Evolutionary conservation across 176 grass and related monocot genomes (phyloP).

Genomic region (sorghum (Sorghum bicolor)): Sorghum_bicolor_NCBIv3 NC_012879.2:60160001-60160500

Average conservation of each 20-base stretch:
- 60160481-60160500: neutral
- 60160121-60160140: neutral
- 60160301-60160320: neutral
- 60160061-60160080: neutral
- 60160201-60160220: conserved; percentile 74
- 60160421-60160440: neutral
- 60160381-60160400: neutral
- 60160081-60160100: neutral
- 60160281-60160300: conserved; percentile 38
- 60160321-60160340: neutral
- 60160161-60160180: neutral
- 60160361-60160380: neutral
- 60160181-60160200: neutral
- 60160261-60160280: conserved; percentile 19
- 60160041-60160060: neutral
- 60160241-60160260: conserved; percentile 39
- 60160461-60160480: neutral
- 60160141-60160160: neutral
- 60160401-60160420: neutral
- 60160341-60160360: neutral
- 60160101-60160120: neutral
- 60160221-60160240: conserved; percentile 32
- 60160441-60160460: neutral
- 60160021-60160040: neutral
- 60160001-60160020: neutral